Evolutionary conservation across 441 rosid species (phyloP).

Genomic region (Geranium incanum): DNA sequence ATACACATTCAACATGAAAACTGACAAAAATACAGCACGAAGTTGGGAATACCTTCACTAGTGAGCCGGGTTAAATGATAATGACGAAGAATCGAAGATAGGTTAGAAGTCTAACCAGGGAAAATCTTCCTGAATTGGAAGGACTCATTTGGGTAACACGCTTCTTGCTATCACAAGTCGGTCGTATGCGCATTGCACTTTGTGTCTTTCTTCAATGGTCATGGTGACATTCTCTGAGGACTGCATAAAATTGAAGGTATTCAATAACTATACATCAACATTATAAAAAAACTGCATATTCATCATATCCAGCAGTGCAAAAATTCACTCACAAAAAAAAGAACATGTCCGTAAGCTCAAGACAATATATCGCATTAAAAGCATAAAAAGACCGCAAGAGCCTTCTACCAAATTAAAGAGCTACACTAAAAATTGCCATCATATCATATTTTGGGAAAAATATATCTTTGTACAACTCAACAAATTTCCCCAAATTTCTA

Average conservation of each 20-base stretch:
- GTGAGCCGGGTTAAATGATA: neutral
- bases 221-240: conserved; percentile 32
- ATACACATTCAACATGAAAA: neutral
- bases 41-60: neutral
- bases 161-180: conserved; percentile 35
- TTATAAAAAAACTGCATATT: neutral
- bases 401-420: neutral
- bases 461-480: neutral
- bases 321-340: neutral
- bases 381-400: neutral
- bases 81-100: neutral
- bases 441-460: neutral
- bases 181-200: conserved; percentile 38
- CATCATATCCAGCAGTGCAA: neutral
- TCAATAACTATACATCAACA: conserved; percentile 3
- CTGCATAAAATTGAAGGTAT: conserved; percentile 33
- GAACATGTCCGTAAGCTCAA: neutral
- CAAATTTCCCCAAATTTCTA: neutral
- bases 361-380: neutral
- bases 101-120: conserved; percentile 15
- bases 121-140: conserved; percentile 7
- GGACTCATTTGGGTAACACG: conserved; percentile 13
- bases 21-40: neutral
- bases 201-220: conserved; percentile 52
- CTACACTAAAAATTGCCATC: neutral